Evolutionary conservation across 2,329 filamentous ascomycete species (phyloP).

Genomic region (Paraphoma chrysanthemicola): DNA sequence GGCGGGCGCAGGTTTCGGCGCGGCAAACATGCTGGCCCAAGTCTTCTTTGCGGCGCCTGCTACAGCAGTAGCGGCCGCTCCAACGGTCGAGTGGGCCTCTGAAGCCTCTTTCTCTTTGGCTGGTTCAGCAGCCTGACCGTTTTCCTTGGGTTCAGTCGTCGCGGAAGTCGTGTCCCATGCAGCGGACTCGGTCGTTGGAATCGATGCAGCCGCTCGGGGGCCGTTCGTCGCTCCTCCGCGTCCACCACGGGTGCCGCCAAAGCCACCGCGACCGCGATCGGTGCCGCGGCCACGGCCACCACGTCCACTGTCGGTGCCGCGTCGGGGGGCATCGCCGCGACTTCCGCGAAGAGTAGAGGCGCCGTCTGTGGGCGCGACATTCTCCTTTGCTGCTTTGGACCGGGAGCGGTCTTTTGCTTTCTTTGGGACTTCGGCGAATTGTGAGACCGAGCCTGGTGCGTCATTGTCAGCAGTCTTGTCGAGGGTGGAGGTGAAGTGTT

Average conservation of each 20-base stretch:
- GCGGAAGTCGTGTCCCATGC: slow-evolving; percentile 63
- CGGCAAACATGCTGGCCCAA: slow-evolving; percentile 62
- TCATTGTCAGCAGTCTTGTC: not conserved
- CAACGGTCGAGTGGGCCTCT: slow-evolving; percentile 23
- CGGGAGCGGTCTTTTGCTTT: slow-evolving; percentile 76
- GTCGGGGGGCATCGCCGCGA: slow-evolving; percentile 30
- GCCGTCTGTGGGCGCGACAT: slow-evolving; percentile 61
- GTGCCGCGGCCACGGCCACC: slow-evolving; percentile 66
- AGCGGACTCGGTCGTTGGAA: slow-evolving; percentile 73
- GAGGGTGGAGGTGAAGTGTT: too few species aligned
- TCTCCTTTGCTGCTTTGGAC: slow-evolving; percentile 72
- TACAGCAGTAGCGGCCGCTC: slow-evolving; percentile 26
- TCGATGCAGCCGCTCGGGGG: slow-evolving; percentile 61
- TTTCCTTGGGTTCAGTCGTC: slow-evolving; percentile 34
- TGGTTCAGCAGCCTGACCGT: slow-evolving; percentile 24
- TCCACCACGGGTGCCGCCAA: slow-evolving; percentile 56
- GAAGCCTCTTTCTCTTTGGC: slow-evolving; percentile 11
- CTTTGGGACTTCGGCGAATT: slow-evolving; percentile 80
- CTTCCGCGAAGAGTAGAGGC: slow-evolving; percentile 29
- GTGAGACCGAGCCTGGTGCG: slow-evolving; percentile 72
- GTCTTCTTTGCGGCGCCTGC: slow-evolving; percentile 56
- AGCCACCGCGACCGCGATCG: slow-evolving; percentile 61
- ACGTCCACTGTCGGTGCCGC: slow-evolving; percentile 46
- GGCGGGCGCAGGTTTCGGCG: slow-evolving; percentile 55
- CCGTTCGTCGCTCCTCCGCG: slow-evolving; percentile 72